Evolutionary conservation across 73 alveolate species (phyloP).

Genomic region (Blepharisma japonicum): DNA sequence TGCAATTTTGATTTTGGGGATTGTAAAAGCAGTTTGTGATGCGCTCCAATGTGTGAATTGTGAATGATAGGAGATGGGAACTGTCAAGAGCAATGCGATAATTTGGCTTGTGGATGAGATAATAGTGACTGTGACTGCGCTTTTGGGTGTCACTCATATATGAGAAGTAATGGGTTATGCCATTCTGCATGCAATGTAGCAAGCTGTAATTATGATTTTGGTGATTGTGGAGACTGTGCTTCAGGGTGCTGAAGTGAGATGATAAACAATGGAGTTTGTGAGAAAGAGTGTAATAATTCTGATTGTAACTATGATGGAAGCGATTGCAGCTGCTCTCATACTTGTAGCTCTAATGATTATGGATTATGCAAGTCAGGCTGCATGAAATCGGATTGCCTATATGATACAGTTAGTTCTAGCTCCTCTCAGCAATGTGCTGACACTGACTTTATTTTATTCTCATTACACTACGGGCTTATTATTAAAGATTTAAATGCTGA

Average conservation of each 20-base stretch:
- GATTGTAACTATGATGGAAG: no score
- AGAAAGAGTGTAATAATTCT: no score
- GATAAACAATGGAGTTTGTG: no score
- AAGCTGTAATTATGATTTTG: constrained; percentile 15
- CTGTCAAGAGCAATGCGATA: neutral
- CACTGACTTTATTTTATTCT: no score
- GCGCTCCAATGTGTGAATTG: neutral
- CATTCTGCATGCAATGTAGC: neutral
- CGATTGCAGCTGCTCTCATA: no score
- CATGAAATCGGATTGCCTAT: no score
- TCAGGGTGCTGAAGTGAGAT: neutral
- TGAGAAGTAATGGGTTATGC: neutral
- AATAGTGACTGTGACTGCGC: neutral
- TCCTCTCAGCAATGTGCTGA: no score
- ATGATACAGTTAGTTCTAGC: no score
- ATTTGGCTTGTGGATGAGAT: neutral
- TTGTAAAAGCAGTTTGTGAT: neutral
- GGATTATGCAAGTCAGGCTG: no score
- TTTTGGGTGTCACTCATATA: neutral
- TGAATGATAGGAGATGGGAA: neutral
- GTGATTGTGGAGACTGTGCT: constrained; percentile 10
- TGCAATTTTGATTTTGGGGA: constrained; percentile 28
- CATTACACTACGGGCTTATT: no score
- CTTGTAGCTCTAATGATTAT: no score
- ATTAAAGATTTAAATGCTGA: no score